These are phyloP conservation scores for Aspergillus versicolor DNA, from an alignment of 2,329 filamentous ascomycete genomes.

Conservation along the genomic window DNA sequence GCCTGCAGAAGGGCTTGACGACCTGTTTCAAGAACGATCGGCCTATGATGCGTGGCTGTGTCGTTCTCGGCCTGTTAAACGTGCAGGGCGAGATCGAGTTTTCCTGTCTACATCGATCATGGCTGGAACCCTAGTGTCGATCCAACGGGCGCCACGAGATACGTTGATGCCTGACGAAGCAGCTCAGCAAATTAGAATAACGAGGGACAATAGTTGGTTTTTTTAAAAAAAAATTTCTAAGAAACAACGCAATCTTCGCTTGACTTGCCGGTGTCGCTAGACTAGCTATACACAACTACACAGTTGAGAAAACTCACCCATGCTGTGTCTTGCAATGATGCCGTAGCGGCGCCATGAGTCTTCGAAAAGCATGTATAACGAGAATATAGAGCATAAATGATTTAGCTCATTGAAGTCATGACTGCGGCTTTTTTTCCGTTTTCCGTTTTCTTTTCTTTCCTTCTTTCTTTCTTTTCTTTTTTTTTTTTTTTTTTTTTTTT, in stretches of 20 bases:
- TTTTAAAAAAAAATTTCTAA: not conserved
- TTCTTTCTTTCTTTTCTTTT: conserved; percentile 4
- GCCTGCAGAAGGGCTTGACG: not conserved
- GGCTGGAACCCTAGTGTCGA: conserved; percentile 1
- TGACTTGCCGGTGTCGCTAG: conserved; percentile 3
- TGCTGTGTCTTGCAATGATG: conserved; percentile 5
- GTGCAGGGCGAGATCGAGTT: conserved; percentile 4
- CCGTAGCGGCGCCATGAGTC: conserved; percentile 14
- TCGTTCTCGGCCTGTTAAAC: not conserved
- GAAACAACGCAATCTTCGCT: not conserved
- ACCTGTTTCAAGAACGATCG: not conserved
- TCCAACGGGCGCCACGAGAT: conserved; percentile 1
- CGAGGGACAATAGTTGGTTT: conserved; percentile 13
- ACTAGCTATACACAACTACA: not conserved
- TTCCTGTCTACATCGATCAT: not conserved
- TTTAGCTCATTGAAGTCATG: conserved; percentile 15
- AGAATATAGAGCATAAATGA: conserved; percentile 12
- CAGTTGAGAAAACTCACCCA: not conserved
- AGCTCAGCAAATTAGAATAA: not conserved
- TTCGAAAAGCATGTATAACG: conserved; percentile 5
- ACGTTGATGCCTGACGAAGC: conserved; percentile 3
- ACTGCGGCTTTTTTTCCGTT: not conserved
- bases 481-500: not conserved
- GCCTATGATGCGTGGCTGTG: conserved; percentile 6
- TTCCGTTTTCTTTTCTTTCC: not conserved